These are phyloP conservation scores for Leishmania tarentolae DNA, from an alignment of 208 protist genomes.

Conservation along the genomic window DNA sequence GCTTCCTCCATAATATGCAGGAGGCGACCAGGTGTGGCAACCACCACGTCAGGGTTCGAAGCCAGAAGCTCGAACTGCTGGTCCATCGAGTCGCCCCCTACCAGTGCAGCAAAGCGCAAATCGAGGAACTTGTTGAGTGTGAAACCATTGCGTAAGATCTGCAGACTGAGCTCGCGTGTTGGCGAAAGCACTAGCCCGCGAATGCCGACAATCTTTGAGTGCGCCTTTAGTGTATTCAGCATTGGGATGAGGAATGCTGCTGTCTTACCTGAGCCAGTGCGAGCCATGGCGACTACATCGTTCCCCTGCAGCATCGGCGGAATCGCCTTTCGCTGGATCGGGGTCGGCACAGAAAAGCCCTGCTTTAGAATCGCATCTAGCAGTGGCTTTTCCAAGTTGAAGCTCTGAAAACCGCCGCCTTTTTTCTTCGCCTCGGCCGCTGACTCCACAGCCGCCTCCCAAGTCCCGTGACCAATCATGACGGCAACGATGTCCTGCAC, in stretches of 20 bases:
- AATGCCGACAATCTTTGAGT: slow-evolving; percentile 94
- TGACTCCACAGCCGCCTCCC: slow-evolving; percentile 72
- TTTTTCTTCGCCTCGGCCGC: slow-evolving; percentile 69
- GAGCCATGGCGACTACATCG: slow-evolving; percentile 99
- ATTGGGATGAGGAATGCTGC: slow-evolving; percentile 99
- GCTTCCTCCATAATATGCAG: slow-evolving; percentile 96
- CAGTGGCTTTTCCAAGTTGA: slow-evolving; percentile 91
- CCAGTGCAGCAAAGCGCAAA: slow-evolving; percentile 93
- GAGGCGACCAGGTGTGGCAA: slow-evolving; percentile 99
- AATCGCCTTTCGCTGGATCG: slow-evolving; percentile 98
- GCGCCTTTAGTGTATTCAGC: slow-evolving; percentile 91
- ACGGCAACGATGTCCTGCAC: background rate
- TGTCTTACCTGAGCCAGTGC: slow-evolving; percentile 99
- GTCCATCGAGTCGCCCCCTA: slow-evolving; percentile 97
- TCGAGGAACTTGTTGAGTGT: slow-evolving; percentile 94
- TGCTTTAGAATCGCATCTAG: slow-evolving; percentile 94
- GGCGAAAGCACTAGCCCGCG: slow-evolving; percentile 98
- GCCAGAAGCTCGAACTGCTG: slow-evolving; percentile 97
- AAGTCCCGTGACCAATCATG: slow-evolving; percentile 71
- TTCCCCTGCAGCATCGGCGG: slow-evolving; percentile 93
- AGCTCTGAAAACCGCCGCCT: slow-evolving; percentile 85
- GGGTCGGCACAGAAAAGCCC: slow-evolving; percentile 98
- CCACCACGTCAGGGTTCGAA: slow-evolving; percentile 98
- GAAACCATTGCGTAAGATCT: slow-evolving; percentile 96
- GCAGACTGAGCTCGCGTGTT: slow-evolving; percentile 98